A percentile compares a stretch with the other conserved stretches of the same genome.
Conservation (phyloP, 164 flowering plant species). For the Chloranthus sessilifolius region DNA sequence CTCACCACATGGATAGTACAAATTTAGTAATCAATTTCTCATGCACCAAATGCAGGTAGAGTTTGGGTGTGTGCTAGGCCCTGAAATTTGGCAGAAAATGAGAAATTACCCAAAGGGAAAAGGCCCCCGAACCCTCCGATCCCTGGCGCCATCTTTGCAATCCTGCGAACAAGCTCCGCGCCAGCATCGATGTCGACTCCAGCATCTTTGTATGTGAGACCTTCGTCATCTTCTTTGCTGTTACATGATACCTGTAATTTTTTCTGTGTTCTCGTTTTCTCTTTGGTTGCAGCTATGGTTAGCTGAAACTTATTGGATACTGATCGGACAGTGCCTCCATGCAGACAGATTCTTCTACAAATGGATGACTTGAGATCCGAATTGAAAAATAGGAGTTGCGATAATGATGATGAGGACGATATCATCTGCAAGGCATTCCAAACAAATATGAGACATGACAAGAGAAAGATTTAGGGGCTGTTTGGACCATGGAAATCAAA, state of each 20-base stretch:
- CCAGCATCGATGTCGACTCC: constrained; percentile 99
- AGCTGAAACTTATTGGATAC: too few species aligned
- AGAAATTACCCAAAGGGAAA: constrained; percentile 62
- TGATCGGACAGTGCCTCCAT: too few species aligned
- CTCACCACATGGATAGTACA: too few species aligned
- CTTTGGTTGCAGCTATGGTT: neutral
- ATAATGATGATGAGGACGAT: too few species aligned
- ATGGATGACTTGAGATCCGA: too few species aligned
- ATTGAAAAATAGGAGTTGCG: too few species aligned
- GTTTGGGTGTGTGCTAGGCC: neutral
- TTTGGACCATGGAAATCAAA: too few species aligned
- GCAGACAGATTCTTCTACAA: too few species aligned
- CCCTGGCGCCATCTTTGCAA: constrained; percentile 90
- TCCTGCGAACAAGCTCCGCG: constrained; percentile 79
- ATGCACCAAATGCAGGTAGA: neutral
- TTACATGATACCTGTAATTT: constrained; percentile 10
- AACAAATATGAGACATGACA: too few species aligned
- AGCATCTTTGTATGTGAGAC: constrained; percentile 79
- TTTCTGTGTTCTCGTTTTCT: constrained; percentile 1
- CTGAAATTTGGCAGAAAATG: neutral
- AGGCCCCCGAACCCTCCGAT: constrained; percentile 97
- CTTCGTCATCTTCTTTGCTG: constrained; percentile 10
- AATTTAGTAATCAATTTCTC: neutral
- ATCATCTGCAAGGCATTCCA: too few species aligned
- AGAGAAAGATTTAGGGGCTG: too few species aligned